Base-by-base conservation (phyloP, 306 rosid species). In the Carpinus viminea region DNA sequence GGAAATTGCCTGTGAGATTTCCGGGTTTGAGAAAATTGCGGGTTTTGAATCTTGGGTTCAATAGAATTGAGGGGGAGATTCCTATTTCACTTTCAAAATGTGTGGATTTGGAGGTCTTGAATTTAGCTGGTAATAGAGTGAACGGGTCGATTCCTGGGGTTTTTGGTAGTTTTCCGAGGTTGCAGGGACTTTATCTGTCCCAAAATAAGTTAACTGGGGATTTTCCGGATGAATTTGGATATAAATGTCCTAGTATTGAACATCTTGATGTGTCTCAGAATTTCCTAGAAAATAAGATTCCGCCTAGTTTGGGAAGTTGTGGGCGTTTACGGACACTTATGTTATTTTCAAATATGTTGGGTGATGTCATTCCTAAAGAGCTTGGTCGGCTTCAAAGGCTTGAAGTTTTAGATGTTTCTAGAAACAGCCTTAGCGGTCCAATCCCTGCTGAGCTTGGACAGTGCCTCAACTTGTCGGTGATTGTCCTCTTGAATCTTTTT, bases 191-290 rank as follows among this genome's bases (percentile, higher is more conserved):
- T 18, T 90, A 88, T 79, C 74, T 94, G 75, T 88, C 90, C 12
- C 92, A 80, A 65, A 94, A 94, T 76, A 68, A 48, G 53, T 79
- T 94, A 26, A 68, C 84, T 48, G 98, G 97, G 20, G 55, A 72
- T 65, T 81, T 94, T 70, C 93, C 93, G 1, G 54, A 8, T 53
- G 92, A 86, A 77, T 86, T 94, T 53, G 94, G 97, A 60, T 79
- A 84, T 3, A 62, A 79, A 31, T 94, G 98, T 82, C 83, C 84
- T 71, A 86, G 76, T 85, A 93, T 94, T 50, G 96, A 92, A 85
- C 96, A 92, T 88, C 72, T 94, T 51, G 98, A 94, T 73, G 87
- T 94, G 90, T 86, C 98, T 0, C 94, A 91, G 60, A 94, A 94
- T 75, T 73, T 62, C 47, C 82, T 94, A 74, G 81, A 80, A 68